phyloP scores from a whole-genome alignment of 331 rosid species.

The Quercus phellos region DNA sequence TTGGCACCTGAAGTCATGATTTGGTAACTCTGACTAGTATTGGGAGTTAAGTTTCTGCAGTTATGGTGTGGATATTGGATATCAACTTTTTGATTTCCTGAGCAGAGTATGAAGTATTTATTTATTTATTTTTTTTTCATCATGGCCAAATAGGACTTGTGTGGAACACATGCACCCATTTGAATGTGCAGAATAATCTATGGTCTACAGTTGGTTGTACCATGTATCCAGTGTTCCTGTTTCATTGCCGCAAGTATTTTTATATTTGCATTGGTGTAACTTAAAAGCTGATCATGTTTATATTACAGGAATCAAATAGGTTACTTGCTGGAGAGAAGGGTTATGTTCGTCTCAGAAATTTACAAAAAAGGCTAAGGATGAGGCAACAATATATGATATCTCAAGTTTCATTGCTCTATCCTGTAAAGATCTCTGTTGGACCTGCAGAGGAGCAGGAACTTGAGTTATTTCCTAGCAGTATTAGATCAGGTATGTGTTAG shows the following conservation, averaged over 20 bases:
- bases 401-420: constrained; percentile 80
- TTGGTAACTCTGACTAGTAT: not conserved
- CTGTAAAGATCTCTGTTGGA: constrained; percentile 68
- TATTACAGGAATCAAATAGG: constrained; percentile 57
- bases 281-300: constrained; percentile 24
- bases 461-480: constrained; percentile 75
- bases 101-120: no score
- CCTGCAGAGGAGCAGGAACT: constrained; percentile 93
- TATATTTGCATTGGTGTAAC: not conserved
- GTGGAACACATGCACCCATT: not conserved
- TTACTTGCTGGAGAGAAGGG: constrained; percentile 62
- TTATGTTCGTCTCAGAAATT: constrained; percentile 49
- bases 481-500: constrained; percentile 52
- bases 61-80: no score
- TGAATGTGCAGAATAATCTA: not conserved
- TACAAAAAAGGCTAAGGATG: constrained; percentile 58
- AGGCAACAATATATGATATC: constrained; percentile 67
- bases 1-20: not conserved
- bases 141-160: not conserved
- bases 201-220: not conserved
- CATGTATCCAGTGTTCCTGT: not conserved
- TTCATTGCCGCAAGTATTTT: not conserved
- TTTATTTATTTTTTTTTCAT: not conserved
- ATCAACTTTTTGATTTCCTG: no score
- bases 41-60: not conserved